Conservation (phyloP, 805 yeast genomes). For the Metschnikowia peoriensis region DNA sequence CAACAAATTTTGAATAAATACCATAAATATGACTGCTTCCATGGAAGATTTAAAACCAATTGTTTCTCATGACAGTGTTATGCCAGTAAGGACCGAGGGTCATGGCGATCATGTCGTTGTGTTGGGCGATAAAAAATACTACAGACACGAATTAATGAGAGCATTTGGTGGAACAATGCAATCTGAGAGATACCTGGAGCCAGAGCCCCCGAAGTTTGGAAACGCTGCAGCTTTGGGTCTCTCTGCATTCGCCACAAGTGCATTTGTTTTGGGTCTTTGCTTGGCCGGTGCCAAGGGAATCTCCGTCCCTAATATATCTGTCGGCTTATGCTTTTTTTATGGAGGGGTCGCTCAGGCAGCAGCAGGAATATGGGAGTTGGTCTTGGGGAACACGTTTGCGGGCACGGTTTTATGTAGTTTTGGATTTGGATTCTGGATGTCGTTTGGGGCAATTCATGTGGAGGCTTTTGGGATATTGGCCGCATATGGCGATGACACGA, state of each 20-base stretch:
- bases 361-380: constrained; percentile 51
- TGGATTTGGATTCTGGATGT: constrained; percentile 53
- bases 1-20: not conserved
- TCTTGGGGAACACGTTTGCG: constrained; percentile 55
- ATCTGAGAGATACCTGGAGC: constrained; percentile 45
- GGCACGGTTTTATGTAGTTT: constrained; percentile 50
- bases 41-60: not conserved
- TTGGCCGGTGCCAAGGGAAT: constrained; percentile 49
- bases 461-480: constrained; percentile 56
- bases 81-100: constrained; percentile 17
- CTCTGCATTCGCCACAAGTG: constrained; percentile 46
- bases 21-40: not conserved
- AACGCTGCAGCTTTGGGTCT: constrained; percentile 58
- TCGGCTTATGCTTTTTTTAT: constrained; percentile 47
- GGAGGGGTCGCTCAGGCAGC: constrained; percentile 51
- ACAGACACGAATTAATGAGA: constrained; percentile 52
- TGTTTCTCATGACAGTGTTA: not conserved
- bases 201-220: constrained; percentile 35
- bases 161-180: constrained; percentile 64
- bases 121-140: constrained; percentile 43
- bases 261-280: constrained; percentile 47
- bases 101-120: constrained; percentile 42
- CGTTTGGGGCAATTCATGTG: constrained; percentile 47
- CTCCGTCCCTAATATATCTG: constrained; percentile 38
- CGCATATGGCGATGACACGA: constrained; percentile 44